A percentile compares a stretch with the other conserved stretches of the same genome.
Conservation (phyloP, 208 protist species). For the Porcisia hertigi region DNA sequence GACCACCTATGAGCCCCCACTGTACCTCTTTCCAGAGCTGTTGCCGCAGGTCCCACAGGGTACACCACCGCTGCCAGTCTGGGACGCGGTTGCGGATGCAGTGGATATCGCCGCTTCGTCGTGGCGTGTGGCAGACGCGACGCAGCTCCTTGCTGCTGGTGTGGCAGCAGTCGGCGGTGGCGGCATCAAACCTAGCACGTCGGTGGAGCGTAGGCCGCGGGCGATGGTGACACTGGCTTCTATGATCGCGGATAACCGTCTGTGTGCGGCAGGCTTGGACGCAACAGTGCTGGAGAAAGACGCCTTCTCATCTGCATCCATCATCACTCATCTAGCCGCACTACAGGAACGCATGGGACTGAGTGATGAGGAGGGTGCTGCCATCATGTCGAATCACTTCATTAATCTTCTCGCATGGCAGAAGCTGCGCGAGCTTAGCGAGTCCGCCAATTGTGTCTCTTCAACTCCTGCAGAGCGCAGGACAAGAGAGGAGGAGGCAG, state of each 20-base stretch:
- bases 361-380: conserved; percentile 49
- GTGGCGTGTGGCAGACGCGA: conserved; percentile 66
- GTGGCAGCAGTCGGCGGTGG: conserved; percentile 15
- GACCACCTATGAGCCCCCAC: conserved; percentile 80
- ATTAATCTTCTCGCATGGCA: conserved; percentile 86
- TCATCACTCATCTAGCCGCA: conserved; percentile 57
- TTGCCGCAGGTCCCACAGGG: conserved; percentile 72
- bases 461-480: neutral
- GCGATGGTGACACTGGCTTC: conserved; percentile 49
- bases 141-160: conserved; percentile 27
- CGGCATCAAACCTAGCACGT: neutral
- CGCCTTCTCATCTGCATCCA: conserved; percentile 61
- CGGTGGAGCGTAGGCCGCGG: conserved; percentile 15
- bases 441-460: neutral
- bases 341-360: conserved; percentile 47
- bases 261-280: conserved; percentile 57
- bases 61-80: conserved; percentile 53
- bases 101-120: conserved; percentile 74
- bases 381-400: conserved; percentile 86
- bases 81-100: conserved; percentile 80
- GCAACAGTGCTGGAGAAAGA: conserved; percentile 48
- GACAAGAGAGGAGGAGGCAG: neutral
- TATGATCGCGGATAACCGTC: conserved; percentile 67
- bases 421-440: conserved; percentile 75
- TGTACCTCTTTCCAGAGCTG: conserved; percentile 88